These are phyloP conservation scores for Fusarium camptoceras DNA, from an alignment of 2,329 filamentous ascomycete species.

Conservation along the genomic window DNA sequence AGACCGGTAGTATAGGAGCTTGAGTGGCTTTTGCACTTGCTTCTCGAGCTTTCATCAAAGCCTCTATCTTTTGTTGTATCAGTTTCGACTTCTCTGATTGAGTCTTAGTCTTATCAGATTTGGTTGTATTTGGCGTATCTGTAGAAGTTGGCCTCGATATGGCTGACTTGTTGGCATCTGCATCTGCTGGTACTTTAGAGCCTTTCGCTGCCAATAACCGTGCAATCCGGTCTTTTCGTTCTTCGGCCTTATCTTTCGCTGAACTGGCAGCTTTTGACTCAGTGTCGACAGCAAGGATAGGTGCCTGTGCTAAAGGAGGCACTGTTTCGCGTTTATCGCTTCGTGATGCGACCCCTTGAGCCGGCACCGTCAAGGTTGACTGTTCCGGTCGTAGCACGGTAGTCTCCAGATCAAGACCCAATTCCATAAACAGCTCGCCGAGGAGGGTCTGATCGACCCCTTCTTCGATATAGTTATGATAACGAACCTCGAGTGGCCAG, in stretches of 20 bases:
- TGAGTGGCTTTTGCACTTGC: constrained; percentile 49
- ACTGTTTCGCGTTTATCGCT: not conserved
- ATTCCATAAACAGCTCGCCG: constrained; percentile 72
- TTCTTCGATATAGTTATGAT: constrained; percentile 77
- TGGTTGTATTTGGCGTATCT: not conserved
- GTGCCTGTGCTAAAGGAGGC: not conserved
- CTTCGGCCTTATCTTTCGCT: constrained; percentile 62
- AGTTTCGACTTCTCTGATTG: constrained; percentile 78
- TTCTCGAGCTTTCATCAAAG: constrained; percentile 71
- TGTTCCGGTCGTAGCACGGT: not conserved
- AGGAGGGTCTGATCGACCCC: constrained; percentile 75
- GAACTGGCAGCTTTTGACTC: constrained; percentile 59
- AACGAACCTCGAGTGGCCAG: constrained; percentile 75
- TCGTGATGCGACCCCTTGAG: not conserved
- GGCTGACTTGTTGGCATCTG: constrained; percentile 7
- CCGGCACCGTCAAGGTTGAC: not conserved
- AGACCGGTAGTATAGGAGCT: not conserved
- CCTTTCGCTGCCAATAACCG: constrained; percentile 79
- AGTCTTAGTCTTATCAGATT: constrained; percentile 36
- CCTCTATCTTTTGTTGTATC: constrained; percentile 82
- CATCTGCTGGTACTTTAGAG: constrained; percentile 58
- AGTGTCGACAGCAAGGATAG: not conserved
- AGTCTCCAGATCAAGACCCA: constrained; percentile 66
- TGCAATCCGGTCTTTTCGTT: constrained; percentile 81
- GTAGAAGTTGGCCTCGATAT: constrained; percentile 39